Evolutionary conservation across 345 rosid species (phyloP), one percentile per base, ranked within the genome.

Genomic region (Brassica napus): DNA sequence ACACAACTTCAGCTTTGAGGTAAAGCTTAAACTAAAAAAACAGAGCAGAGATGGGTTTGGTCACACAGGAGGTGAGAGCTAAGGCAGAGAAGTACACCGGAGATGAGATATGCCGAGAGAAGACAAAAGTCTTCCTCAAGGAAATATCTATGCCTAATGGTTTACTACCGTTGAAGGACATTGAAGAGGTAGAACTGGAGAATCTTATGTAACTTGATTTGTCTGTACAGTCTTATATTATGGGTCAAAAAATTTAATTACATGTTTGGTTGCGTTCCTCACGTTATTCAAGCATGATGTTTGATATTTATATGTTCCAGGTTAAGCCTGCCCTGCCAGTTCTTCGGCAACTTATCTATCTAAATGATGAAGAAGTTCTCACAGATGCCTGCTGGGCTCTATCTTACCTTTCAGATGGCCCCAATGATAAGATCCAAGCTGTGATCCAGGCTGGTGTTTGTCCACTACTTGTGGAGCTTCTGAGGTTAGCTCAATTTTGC

Each of bases 381-480:
- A 89, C 97, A 21, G 95, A 92, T 89, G 95, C 94, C 32, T 90
- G 97, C 79, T 92, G 97, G 97, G 97, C 93, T 57, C 84, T 82
- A 44, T 82, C 84, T 32, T 82, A 82, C 72, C 84, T 82, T 39
- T 82, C 84, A 77, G 97, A 92, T 83, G 95, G 95, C 30, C 90
- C 97, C 28, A 89, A 90, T 84, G 97, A 92, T 82, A 92, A 92
- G 86, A 92, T 92, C 73, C 95, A 90, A 79, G 88, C 95, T 62
- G 97, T 92, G 70, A 89, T 92, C 32, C 88, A 90, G 79, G 90
- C 89, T 14, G 97, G 94, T 74, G 89, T 92, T 76, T 87, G 88
- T 71, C 87, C 89, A 73, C 91, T 91, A 72, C 92, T 92, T 71
- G 93, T 92, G 78, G 92, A 88, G 85, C 92, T 90, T 84, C 83